Evolutionary conservation across 306 rosid species (phyloP).

Genomic region (Pachyrhizus erosus): DNA sequence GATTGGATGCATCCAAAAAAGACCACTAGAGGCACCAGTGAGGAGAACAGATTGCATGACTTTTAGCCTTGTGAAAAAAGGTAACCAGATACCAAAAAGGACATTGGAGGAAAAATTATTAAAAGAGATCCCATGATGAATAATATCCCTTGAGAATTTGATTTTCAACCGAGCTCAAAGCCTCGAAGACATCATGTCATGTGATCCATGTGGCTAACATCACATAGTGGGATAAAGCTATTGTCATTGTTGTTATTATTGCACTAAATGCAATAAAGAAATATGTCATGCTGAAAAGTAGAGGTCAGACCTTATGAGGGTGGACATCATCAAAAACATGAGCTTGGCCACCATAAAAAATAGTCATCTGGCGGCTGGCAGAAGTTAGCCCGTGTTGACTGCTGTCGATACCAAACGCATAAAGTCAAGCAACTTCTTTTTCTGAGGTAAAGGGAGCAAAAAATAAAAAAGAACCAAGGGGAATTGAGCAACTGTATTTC

Average conservation of each 20-base stretch:
- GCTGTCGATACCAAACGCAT: constrained; percentile 50
- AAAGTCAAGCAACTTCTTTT: constrained; percentile 42
- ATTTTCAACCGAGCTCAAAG: neutral
- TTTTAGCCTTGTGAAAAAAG: neutral
- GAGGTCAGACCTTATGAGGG: constrained; percentile 81
- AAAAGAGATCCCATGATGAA: neutral
- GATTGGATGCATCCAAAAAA: neutral
- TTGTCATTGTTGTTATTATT: neutral
- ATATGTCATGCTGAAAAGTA: constrained; percentile 32
- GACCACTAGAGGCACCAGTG: neutral
- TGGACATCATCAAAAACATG: constrained; percentile 97
- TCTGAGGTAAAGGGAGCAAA: constrained; percentile 5
- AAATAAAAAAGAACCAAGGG: neutral
- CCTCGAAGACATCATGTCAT: too few species aligned
- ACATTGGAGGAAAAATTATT: neutral
- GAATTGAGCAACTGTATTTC: constrained; percentile 2
- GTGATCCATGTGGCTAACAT: neutral
- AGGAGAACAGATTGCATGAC: neutral
- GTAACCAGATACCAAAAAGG: neutral
- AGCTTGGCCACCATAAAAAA: constrained; percentile 98
- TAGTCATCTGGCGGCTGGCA: constrained; percentile 90
- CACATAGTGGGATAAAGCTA: neutral
- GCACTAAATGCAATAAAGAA: constrained; percentile 13
- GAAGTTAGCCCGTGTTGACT: constrained; percentile 73
- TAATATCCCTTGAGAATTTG: neutral